Evolutionary conservation across 225 moss, liverwort and hornwort species (phyloP).

Genomic region (Lunularia cruciata): DNA sequence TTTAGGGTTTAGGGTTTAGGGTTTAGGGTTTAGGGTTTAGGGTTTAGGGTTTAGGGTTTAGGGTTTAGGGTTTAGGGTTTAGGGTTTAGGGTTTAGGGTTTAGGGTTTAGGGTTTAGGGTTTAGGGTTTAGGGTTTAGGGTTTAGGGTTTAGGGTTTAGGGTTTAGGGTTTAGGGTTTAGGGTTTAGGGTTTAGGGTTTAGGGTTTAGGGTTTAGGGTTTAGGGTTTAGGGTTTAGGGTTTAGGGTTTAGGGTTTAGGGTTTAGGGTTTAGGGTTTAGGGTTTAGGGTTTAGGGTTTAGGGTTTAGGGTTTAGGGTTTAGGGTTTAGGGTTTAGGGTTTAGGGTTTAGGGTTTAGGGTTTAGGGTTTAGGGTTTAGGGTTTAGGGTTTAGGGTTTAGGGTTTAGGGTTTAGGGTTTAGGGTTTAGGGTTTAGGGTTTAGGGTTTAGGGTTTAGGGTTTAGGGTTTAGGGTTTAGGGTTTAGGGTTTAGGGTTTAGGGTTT

Average conservation of each 20-base stretch:
- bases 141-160: no score
- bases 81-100: no score
- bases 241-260: conserved; percentile 19
- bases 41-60: no score
- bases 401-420: conserved; percentile 19
- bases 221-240: conserved; percentile 19
- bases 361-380: conserved; percentile 5
- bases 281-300: conserved; percentile 22
- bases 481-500: neutral
- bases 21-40: conserved; percentile 1
- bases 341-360: conserved; percentile 22
- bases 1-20: neutral
- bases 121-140: no score
- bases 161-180: no score
- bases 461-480: neutral
- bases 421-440: conserved; percentile 10
- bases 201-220: conserved; percentile 20
- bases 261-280: conserved; percentile 20
- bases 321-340: conserved; percentile 22
- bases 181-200: conserved; percentile 12
- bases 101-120: no score
- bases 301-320: conserved; percentile 9
- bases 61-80: conserved; percentile 9
- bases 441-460: conserved; percentile 4
- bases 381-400: conserved; percentile 23